Conservation (phyloP, 192 early-diverging fungal species). For the Coemansia sp. region DNA sequence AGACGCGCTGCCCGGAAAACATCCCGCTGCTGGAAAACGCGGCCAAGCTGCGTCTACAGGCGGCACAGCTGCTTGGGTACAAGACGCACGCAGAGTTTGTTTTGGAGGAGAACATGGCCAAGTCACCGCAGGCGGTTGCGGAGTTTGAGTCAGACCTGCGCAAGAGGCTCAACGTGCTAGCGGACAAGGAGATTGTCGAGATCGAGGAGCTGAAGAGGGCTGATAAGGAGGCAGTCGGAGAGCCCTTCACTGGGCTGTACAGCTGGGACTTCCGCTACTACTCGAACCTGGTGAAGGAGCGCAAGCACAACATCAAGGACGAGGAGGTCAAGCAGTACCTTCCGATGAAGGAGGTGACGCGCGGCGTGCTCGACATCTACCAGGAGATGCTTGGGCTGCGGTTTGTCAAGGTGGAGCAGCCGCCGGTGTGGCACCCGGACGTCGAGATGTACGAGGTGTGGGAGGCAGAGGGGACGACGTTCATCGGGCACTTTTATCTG, state of each 20-base stretch:
- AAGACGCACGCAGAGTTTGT: conserved; percentile 68
- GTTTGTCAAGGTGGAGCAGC: conserved; percentile 63
- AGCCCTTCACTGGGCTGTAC: conserved; percentile 64
- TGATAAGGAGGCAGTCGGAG: conserved; percentile 49
- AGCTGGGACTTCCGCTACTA: conserved; percentile 80
- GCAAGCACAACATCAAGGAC: conserved; percentile 72
- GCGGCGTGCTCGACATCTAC: conserved; percentile 75
- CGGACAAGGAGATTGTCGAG: conserved; percentile 59
- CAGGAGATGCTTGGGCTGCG: conserved; percentile 67
- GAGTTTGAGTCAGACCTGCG: conserved; percentile 69
- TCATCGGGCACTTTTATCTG: conserved; percentile 73
- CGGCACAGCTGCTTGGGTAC: conserved; percentile 67
- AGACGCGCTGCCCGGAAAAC: conserved; percentile 63
- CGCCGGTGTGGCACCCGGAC: conserved; percentile 75
- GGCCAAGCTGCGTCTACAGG: conserved; percentile 56
- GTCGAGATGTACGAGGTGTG: conserved; percentile 77
- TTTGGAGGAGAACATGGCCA: conserved; percentile 84
- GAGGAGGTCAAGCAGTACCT: conserved; percentile 82
- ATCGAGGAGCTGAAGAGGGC: conserved; percentile 66
- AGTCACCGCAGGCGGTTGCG: conserved; percentile 61
- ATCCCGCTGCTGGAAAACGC: conserved; percentile 61
- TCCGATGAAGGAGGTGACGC: conserved; percentile 62
- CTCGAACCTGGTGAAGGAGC: conserved; percentile 67
- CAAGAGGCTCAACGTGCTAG: conserved; percentile 58
- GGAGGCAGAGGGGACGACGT: conserved; percentile 60